Evolutionary conservation across 495 filamentous ascomycete species (phyloP), one percentile per base, ranked within the genome.

Genomic region (Tuber magnatum): DNA sequence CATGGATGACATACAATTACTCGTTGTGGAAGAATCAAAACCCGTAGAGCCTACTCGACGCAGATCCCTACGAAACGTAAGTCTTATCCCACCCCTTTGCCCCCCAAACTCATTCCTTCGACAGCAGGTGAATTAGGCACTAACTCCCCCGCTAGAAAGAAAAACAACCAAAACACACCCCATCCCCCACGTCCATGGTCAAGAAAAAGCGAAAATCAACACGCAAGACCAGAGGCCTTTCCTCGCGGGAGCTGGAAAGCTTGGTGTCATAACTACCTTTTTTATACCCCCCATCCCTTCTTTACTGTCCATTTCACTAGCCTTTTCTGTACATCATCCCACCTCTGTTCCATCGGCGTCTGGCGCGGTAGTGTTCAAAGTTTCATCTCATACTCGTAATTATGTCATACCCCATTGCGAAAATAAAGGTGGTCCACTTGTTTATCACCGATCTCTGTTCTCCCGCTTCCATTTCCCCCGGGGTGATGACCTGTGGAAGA

Each of bases 151-250:
- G 18, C 56, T 28, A 65, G 56, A 65, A 65, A 35, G 28, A 18
- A 65, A 65, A 35, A 7, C 12, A 65, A 35, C 12, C 56, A 65
- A 35, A 65, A 35, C 56, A 65, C 35, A 35, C 56, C 56, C 28
- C 56, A 65, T 20, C 56, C 28, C 56, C 56, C 56, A 65, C 35
- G 28, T 65, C 56, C 28, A 20, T 65, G 14, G 56, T 65, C 56
- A 65, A 65, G 56, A 65, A 65, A 32, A 65, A 65, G 56, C 56
- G 56, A 65, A 65, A 65, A 65, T 65, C 56, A 8, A 35, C 56
- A 18, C 56, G 56, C 14, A 35, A 35, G 56, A 35, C 28, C 32
- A 20, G 56, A 20, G 32, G 56, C 56, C 16, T 65, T 65, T 18
- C 56, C 56, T 65, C 28, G 32, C 28, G 56, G 18, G 56, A 35